Conservation (phyloP, 345 rosid genomes). For the Eucalyptus erythrocorys region DNA sequence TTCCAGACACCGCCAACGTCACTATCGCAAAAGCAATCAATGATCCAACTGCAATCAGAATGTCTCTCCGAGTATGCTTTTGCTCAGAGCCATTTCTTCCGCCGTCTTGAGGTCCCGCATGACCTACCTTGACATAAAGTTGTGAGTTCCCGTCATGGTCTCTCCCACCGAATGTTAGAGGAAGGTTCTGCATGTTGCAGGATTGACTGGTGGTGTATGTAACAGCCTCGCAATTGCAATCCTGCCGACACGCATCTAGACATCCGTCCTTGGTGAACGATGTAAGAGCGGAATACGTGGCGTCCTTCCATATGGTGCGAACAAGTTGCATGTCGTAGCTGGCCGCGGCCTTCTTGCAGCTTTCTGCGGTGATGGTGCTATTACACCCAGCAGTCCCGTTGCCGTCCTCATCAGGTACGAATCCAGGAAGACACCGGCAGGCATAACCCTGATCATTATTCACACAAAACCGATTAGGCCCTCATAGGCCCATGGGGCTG, state of each 20-base stretch:
- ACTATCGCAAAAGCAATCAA: background rate
- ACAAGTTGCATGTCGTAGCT: background rate
- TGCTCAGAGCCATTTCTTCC: background rate
- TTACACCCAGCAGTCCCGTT: too few species aligned
- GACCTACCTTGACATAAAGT: background rate
- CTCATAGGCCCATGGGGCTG: too few species aligned
- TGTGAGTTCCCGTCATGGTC: background rate
- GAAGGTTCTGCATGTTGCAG: too few species aligned
- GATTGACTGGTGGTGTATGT: background rate
- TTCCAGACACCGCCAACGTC: background rate
- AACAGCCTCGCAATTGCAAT: conserved; percentile 2
- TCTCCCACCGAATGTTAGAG: background rate
- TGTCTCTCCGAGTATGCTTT: background rate
- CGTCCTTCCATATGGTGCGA: background rate
- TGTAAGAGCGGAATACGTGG: background rate
- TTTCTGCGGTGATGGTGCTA: too few species aligned
- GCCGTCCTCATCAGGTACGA: too few species aligned
- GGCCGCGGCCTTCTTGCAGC: too few species aligned
- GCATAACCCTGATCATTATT: fast-evolving
- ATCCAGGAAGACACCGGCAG: too few species aligned
- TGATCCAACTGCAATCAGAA: background rate
- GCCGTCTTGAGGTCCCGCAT: background rate
- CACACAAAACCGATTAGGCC: too few species aligned
- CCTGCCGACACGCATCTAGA: background rate
- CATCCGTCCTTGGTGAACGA: background rate